Base-by-base conservation (phyloP, 805 yeast genomes). In the Kuraishia molischiana region DNA sequence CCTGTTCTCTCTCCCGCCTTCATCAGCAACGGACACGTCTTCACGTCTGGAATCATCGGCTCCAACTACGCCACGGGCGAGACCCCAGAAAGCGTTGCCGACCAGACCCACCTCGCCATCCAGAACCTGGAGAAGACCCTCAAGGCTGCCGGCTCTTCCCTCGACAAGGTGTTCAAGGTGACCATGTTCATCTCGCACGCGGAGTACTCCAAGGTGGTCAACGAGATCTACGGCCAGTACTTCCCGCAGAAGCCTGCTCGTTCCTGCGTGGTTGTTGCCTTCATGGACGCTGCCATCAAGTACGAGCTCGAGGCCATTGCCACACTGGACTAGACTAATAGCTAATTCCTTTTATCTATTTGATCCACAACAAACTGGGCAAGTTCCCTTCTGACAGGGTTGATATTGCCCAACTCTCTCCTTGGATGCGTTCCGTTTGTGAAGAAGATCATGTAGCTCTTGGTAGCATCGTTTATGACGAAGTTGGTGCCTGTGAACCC, bases 251-350 rank as follows among this genome's bases (percentile, higher is more conserved):
- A 56, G 40, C 75, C 75, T 13, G 71, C 72, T 3, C 59, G 74
- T 53, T 56, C 63, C 38, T 65, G 70, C 46, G 56, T 68, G 19
- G 56, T 67, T 37, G 73, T 62, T 24, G 63, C 61, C 6, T 69
- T 69, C 52, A 71, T 71, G 56, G 68, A 71, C 51, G 60, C 68
- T 4, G 49, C 57, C 10, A 48, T 71, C 35, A 67, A 69, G 47
- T 70, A 70, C 36, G 78, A 72, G 47, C 49, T 72, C 37, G 77
- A 72, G 44, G 62, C 63, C 34, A 49, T 67, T 44, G 75, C 74
- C 63, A 22, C 26, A 8, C 26, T 22, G 8, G 26, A 22, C 10
- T 22, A 22, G 11, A 11, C 11, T n/a, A n/a, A n/a, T n/a, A n/a
- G n/a, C n/a, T n/a, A n/a, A n/a, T n/a, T n/a, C n/a, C n/a, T n/a